These are phyloP conservation scores for Termitomyces sp. DNA, from an alignment of 768 basidiomycete species.

Conservation along the genomic window DNA sequence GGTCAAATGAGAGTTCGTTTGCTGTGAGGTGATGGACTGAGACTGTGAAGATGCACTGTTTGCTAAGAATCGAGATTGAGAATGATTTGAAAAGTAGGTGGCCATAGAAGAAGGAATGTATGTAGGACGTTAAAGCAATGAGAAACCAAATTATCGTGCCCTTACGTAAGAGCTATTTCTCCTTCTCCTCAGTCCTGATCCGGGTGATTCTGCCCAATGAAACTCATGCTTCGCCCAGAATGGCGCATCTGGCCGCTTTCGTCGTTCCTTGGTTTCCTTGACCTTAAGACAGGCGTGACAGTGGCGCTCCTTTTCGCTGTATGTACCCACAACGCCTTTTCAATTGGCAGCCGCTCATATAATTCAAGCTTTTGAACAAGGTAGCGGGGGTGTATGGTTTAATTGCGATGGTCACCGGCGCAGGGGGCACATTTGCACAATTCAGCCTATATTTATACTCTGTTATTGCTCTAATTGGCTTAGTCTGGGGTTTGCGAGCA, in stretches of 20 bases:
- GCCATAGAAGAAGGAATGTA: conserved; percentile 32
- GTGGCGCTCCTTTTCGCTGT: conserved; percentile 88
- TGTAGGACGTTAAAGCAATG: neutral
- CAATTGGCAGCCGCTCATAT: conserved; percentile 2
- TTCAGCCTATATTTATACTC: conserved; percentile 94
- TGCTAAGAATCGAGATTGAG: conserved; percentile 64
- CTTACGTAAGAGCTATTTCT: conserved; percentile 10
- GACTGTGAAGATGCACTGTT: conserved; percentile 29
- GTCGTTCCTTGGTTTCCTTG: conserved; percentile 81
- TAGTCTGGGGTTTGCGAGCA: conserved; percentile 85
- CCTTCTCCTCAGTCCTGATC: neutral
- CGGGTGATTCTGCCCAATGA: conserved; percentile 39
- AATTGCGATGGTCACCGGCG: conserved; percentile 83
- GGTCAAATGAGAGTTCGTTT: conserved; percentile 16
- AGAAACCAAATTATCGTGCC: conserved; percentile 6
- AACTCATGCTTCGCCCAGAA: conserved; percentile 76
- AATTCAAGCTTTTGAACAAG: conserved; percentile 80
- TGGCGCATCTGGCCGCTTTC: conserved; percentile 78
- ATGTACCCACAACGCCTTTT: conserved; percentile 22
- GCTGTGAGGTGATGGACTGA: conserved; percentile 17
- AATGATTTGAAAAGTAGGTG: conserved; percentile 82
- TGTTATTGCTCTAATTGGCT: conserved; percentile 68
- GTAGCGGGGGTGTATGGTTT: conserved; percentile 97
- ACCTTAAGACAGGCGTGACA: conserved; percentile 91
- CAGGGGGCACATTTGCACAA: conserved; percentile 91